Conservation (phyloP, 768 basidiomycete species). For the Tricholoma saponaceum region DNA sequence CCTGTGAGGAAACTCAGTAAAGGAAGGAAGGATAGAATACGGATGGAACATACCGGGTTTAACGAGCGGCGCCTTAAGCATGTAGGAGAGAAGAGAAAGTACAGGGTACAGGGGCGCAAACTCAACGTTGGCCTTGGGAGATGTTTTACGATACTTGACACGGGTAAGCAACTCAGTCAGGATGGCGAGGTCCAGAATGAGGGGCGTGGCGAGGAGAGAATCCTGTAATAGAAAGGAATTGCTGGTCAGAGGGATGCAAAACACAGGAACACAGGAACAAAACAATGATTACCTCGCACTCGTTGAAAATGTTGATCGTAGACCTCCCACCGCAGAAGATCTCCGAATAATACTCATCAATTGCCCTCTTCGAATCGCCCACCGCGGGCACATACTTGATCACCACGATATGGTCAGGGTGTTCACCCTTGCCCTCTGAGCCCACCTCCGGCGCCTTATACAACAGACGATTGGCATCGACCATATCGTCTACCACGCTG, state of each 20-base stretch:
- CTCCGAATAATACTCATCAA: constrained; percentile 99
- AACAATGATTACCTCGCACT: constrained; percentile 73
- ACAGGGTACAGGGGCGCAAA: constrained; percentile 88
- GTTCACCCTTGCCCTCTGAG: constrained; percentile 79
- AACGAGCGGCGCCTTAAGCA: constrained; percentile 96
- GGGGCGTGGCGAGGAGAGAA: constrained; percentile 93
- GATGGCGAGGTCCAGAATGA: constrained; percentile 92
- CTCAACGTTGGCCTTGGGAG: constrained; percentile 35
- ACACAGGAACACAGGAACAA: background rate
- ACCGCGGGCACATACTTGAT: constrained; percentile 98
- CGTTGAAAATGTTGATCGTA: constrained; percentile 96
- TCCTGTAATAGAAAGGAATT: constrained; percentile 47
- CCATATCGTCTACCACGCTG: constrained; percentile 98
- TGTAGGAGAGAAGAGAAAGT: constrained; percentile 89
- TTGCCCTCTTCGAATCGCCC: constrained; percentile 97
- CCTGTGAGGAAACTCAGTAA: constrained; percentile 32
- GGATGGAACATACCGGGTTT: constrained; percentile 62
- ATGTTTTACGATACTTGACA: constrained; percentile 74
- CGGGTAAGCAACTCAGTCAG: constrained; percentile 93
- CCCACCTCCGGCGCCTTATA: constrained; percentile 76
- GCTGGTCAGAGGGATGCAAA: background rate
- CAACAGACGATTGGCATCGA: constrained; percentile 80
- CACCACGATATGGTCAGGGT: constrained; percentile 95
- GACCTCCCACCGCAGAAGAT: constrained; percentile 94
- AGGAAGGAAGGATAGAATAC: background rate